Conservation (phyloP, 331 rosid species). For the Pyrus hybrid region DNA sequence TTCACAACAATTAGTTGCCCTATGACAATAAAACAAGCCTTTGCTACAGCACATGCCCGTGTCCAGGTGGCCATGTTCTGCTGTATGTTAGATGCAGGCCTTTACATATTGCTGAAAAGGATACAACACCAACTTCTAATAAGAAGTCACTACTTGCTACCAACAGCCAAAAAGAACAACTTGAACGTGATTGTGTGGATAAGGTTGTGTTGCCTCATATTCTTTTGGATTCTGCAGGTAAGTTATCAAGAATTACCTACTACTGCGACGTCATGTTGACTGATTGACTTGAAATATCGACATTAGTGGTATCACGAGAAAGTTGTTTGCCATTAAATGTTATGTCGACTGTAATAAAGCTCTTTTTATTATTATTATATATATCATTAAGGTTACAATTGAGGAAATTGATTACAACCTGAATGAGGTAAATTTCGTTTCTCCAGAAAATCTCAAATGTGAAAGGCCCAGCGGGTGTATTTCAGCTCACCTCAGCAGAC, state of each 20-base stretch:
- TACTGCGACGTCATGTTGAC: no score
- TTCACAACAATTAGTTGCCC: not conserved
- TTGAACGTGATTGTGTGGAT: not conserved
- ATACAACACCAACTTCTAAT: not conserved
- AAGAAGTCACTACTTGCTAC: not conserved
- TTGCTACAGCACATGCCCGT: not conserved
- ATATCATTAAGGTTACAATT: not conserved
- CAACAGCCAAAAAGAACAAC: not conserved
- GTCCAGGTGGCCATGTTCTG: not conserved
- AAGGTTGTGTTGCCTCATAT: not conserved
- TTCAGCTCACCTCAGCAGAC: slow-evolving; percentile 22
- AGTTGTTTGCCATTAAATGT: rapidly evolving
- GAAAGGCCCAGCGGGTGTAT: slow-evolving; percentile 25
- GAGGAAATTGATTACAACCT: not conserved
- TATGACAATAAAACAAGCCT: not conserved
- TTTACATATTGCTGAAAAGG: not conserved
- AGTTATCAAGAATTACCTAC: not conserved
- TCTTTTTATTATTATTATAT: not conserved
- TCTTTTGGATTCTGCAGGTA: not conserved
- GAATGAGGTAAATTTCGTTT: not conserved
- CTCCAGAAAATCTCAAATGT: not conserved
- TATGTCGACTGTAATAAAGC: no score
- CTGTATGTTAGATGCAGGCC: not conserved
- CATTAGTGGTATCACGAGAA: rapidly evolving
- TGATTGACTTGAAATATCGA: no score